phyloP scores from a whole-genome alignment of 225 moss, liverwort and hornwort genomes.

The Pseudisothecium myosuroides region DNA sequence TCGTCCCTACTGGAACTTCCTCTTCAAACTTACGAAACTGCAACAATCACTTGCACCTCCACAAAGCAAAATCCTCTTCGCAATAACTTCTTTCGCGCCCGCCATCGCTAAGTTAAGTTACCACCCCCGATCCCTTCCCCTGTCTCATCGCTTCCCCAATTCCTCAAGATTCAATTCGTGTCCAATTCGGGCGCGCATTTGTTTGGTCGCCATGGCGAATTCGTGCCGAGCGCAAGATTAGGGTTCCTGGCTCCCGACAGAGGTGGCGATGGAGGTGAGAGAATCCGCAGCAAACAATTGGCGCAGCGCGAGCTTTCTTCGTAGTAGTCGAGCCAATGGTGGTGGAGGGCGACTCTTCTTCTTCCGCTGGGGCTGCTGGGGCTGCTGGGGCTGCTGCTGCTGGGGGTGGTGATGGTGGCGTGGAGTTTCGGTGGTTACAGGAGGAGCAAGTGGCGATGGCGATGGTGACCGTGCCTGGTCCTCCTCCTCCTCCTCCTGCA shows the following conservation, averaged over 20 bases:
- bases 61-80: not conserved
- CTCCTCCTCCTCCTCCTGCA: not conserved
- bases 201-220: not conserved
- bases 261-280: conserved; percentile 41
- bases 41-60: not conserved
- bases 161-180: not conserved
- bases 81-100: not conserved
- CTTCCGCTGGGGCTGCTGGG: not conserved
- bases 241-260: not conserved
- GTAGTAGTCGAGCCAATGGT: conserved; percentile 12
- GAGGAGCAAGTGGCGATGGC: conserved; percentile 32
- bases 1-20: not conserved
- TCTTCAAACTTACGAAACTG: not conserved
- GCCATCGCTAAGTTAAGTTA: not conserved
- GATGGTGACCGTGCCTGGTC: conserved; percentile 22
- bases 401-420: conserved; percentile 28
- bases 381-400: not conserved
- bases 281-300: conserved; percentile 9
- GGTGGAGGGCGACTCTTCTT: conserved; percentile 12
- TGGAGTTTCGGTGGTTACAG: conserved; percentile 47
- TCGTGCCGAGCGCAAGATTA: not conserved
- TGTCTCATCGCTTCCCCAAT: not conserved
- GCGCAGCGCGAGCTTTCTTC: not conserved
- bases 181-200: not conserved
- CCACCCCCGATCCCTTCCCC: not conserved